Percentiles rank a stretch among this genome's conserved stretches.
Evolutionary conservation across 176 grass and related monocot genomes (phyloP).

Genomic region (Triticum dicoccoides): DNA sequence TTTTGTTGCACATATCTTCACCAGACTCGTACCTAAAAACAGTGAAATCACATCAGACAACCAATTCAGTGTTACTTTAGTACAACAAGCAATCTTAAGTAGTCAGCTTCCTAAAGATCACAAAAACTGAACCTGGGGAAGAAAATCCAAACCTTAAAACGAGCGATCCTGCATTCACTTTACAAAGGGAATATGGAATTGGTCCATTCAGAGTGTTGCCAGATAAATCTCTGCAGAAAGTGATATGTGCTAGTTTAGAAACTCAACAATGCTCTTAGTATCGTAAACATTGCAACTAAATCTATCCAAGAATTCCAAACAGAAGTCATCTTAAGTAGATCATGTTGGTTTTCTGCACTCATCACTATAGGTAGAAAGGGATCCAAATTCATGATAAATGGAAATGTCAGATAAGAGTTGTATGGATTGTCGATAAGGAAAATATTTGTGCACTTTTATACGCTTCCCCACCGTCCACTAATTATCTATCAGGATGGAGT

Average conservation of each 20-base stretch:
- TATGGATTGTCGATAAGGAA: background rate
- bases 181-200: background rate
- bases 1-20: background rate
- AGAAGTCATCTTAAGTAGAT: background rate
- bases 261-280: background rate
- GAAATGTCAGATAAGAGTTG: background rate
- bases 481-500: background rate
- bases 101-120: background rate
- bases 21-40: background rate
- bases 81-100: background rate
- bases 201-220: background rate
- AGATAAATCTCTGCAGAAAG: slow-evolving; percentile 16
- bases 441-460: background rate
- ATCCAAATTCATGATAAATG: background rate
- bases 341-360: background rate
- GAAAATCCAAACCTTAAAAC: background rate
- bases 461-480: background rate
- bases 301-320: background rate
- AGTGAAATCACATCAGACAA: background rate
- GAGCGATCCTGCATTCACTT: background rate
- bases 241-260: background rate
- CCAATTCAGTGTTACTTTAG: background rate
- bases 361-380: background rate
- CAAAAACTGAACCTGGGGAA: background rate
- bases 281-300: background rate